A percentile compares a stretch with the other conserved stretches of the same genome.
phyloP scores from a whole-genome alignment of 305 asterid genomes.

The Plantago rigida region DNA sequence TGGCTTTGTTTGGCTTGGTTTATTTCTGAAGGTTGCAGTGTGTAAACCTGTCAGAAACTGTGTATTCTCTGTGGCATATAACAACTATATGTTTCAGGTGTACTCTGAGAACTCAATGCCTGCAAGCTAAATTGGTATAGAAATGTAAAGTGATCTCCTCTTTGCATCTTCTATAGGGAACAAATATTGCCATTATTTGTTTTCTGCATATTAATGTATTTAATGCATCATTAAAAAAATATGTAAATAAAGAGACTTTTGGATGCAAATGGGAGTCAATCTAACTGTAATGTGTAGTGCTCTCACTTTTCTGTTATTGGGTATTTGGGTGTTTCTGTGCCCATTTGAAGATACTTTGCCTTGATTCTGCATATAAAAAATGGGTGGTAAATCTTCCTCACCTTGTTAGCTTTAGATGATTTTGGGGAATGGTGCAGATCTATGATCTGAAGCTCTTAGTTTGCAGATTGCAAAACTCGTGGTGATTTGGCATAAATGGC shows the following conservation, averaged over 20 bases:
- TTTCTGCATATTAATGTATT: neutral
- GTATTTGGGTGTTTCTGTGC: too few relatives aligned
- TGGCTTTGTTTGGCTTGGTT: constrained; percentile 5
- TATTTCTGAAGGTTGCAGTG: neutral
- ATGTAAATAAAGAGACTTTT: neutral
- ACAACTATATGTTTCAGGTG: neutral
- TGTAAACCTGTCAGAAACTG: neutral
- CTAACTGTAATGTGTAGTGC: neutral
- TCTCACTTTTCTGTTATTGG: neutral
- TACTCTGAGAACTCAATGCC: too few relatives aligned
- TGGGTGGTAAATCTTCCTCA: neutral
- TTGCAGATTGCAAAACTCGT: neutral
- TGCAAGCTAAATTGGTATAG: neutral
- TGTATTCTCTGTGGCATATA: neutral
- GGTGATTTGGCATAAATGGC: constrained; percentile 2
- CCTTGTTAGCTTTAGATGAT: neutral
- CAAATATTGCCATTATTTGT: too few relatives aligned
- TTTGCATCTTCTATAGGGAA: too few relatives aligned
- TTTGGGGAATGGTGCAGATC: neutral
- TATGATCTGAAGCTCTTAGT: neutral
- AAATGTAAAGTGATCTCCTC: neutral
- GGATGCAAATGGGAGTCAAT: too few relatives aligned
- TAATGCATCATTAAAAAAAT: neutral
- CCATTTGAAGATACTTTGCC: neutral
- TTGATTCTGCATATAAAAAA: neutral